phyloP scores from a whole-genome alignment of 148 eudicot species.

The Linanthus parryae region DNA sequence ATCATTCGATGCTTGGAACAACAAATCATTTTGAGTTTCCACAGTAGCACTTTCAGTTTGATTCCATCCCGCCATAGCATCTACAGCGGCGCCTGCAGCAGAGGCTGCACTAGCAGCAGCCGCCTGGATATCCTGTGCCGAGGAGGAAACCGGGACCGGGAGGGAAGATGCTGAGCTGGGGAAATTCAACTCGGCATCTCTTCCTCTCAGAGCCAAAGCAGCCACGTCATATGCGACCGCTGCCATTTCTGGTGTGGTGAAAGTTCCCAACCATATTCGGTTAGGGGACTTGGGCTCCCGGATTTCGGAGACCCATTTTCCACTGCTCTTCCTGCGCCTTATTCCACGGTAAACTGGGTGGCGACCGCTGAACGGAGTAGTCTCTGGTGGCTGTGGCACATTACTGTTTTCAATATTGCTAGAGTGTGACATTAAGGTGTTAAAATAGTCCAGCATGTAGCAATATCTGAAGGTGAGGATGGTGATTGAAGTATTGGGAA shows the following conservation, averaged over 20 bases:
- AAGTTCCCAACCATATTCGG: conserved; percentile 74
- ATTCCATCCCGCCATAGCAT: conserved; percentile 22
- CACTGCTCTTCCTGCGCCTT: conserved; percentile 48
- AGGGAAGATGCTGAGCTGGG: conserved; percentile 34
- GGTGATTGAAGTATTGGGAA: too few species aligned
- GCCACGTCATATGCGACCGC: conserved; percentile 82
- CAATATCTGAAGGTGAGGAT: background rate
- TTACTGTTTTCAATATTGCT: background rate
- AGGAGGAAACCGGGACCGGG: conserved; percentile 23
- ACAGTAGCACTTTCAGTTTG: background rate
- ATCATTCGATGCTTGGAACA: background rate
- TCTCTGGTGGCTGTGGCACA: background rate
- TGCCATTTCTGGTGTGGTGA: conserved; percentile 69
- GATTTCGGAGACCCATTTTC: conserved; percentile 78
- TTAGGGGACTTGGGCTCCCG: conserved; percentile 65
- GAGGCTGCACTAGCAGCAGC: conserved; percentile 68
- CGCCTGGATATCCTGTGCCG: conserved; percentile 37
- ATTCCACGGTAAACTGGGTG: conserved; percentile 47
- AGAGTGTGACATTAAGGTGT: conserved; percentile 3
- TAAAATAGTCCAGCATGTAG: background rate
- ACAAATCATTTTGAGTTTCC: conserved; percentile 1
- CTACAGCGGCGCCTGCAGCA: conserved; percentile 49
- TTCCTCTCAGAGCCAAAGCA: conserved; percentile 56
- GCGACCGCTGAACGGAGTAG: conserved; percentile 12
- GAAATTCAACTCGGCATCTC: conserved; percentile 49